phyloP scores from a whole-genome alignment of 2,329 filamentous ascomycete species.

The Cladophialophora carrionii region DNA sequence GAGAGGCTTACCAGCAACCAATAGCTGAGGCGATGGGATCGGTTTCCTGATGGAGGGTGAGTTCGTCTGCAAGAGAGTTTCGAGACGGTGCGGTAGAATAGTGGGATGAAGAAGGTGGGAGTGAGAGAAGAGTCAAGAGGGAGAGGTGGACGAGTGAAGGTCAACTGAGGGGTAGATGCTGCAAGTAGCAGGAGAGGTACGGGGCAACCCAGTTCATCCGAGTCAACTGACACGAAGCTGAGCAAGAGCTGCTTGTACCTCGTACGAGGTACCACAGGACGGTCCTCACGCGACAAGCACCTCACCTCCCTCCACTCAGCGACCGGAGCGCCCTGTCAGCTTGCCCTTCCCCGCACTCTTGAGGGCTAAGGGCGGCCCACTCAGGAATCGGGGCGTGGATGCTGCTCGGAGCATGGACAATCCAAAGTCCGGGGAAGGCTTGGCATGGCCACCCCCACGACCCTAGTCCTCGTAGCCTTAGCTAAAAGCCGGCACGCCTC shows the following conservation, averaged over 20 bases:
- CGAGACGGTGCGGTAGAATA: slow-evolving; percentile 10
- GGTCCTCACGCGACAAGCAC: slow-evolving; percentile 33
- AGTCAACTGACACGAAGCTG: slow-evolving; percentile 26
- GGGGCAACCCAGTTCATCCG: not conserved
- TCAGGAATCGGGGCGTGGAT: slow-evolving; percentile 5
- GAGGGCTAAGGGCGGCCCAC: slow-evolving; percentile 7
- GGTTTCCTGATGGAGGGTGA: slow-evolving; percentile 17
- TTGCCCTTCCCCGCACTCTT: slow-evolving; percentile 29
- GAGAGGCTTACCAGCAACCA: slow-evolving; percentile 27
- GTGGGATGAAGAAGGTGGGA: slow-evolving; percentile 18
- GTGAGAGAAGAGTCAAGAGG: slow-evolving; percentile 23
- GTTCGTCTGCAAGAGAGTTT: slow-evolving; percentile 13
- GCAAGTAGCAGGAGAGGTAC: slow-evolving; percentile 12
- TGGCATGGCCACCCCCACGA: slow-evolving; percentile 3
- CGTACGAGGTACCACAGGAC: not conserved
- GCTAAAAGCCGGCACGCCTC: slow-evolving; percentile 33
- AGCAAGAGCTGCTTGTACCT: not conserved
- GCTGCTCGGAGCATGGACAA: slow-evolving; percentile 26
- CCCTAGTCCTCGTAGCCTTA: not conserved
- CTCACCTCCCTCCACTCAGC: slow-evolving; percentile 13
- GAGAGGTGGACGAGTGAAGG: slow-evolving; percentile 21
- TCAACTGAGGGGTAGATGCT: slow-evolving; percentile 33
- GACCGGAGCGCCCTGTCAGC: slow-evolving; percentile 1
- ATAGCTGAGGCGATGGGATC: slow-evolving; percentile 17
- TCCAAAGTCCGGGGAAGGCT: slow-evolving; percentile 34